Percentiles rank a stretch among this genome's conserved stretches.
phyloP scores from a whole-genome alignment of 495 filamentous ascomycete species.

The Aspergillus haitiensis region DNA sequence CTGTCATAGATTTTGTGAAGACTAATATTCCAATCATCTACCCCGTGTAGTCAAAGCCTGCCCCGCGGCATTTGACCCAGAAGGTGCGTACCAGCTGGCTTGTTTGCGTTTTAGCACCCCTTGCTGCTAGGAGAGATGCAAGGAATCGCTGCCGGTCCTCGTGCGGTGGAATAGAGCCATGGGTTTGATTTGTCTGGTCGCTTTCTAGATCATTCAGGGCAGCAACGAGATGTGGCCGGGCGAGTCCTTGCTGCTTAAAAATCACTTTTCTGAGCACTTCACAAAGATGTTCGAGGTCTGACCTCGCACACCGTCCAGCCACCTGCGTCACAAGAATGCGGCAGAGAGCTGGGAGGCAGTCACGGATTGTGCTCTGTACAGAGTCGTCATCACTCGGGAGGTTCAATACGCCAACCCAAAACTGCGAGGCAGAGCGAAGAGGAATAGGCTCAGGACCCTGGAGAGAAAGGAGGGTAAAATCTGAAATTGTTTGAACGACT shows the following conservation, averaged over 20 bases:
- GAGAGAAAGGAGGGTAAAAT: slow-evolving; percentile 73
- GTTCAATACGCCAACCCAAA: slow-evolving; percentile 67
- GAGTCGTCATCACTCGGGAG: slow-evolving; percentile 45
- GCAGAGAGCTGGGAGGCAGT: slow-evolving; percentile 60
- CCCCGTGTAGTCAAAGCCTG: slow-evolving; percentile 62
- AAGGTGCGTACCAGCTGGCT: slow-evolving; percentile 63
- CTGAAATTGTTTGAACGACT: slow-evolving; percentile 66
- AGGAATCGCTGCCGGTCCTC: slow-evolving; percentile 41
- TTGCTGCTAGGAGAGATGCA: slow-evolving; percentile 49
- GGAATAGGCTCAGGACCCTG: slow-evolving; percentile 73
- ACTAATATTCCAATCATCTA: slow-evolving; percentile 18
- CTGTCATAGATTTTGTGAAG: not conserved
- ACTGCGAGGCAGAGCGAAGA: slow-evolving; percentile 73
- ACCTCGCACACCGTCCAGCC: slow-evolving; percentile 70
- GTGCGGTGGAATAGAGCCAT: slow-evolving; percentile 25
- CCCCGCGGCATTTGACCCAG: slow-evolving; percentile 69
- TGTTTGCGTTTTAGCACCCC: slow-evolving; percentile 57
- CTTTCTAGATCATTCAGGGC: slow-evolving; percentile 59
- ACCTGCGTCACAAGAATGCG: slow-evolving; percentile 65
- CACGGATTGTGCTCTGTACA: slow-evolving; percentile 54
- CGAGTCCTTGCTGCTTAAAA: slow-evolving; percentile 61
- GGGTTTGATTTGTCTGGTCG: slow-evolving; percentile 46
- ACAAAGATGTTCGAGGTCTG: slow-evolving; percentile 72
- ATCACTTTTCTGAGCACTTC: slow-evolving; percentile 79
- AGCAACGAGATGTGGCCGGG: slow-evolving; percentile 59